These are phyloP conservation scores for Aspergillus calidoustus DNA, from an alignment of 2,329 filamentous ascomycete species.

Conservation along the genomic window DNA sequence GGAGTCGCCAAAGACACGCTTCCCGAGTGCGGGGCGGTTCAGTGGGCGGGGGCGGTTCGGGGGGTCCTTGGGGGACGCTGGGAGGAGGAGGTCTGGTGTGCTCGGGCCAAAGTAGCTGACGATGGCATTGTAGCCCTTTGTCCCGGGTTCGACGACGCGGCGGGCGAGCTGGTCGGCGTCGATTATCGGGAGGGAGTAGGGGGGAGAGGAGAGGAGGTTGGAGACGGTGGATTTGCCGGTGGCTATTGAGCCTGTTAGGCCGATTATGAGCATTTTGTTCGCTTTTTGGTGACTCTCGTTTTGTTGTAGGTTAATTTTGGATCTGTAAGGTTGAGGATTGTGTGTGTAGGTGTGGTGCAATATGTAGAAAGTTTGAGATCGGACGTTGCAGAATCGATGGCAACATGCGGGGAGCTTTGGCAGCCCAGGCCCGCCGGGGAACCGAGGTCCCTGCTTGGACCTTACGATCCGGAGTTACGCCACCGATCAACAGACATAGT, in stretches of 20 bases:
- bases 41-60: conserved; percentile 59
- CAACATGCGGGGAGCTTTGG: background rate
- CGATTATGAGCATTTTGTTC: conserved; percentile 81
- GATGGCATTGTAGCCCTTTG: conserved; percentile 79
- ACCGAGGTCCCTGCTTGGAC: background rate
- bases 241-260: conserved; percentile 94
- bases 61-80: conserved; percentile 49
- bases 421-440: background rate
- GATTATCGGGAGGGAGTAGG: conserved; percentile 86
- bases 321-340: background rate
- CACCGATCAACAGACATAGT: background rate
- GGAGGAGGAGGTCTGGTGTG: conserved; percentile 83
- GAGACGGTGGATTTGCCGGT: conserved; percentile 98
- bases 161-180: conserved; percentile 93
- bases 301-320: background rate
- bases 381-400: background rate
- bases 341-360: background rate
- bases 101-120: conserved; percentile 78
- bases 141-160: conserved; percentile 92
- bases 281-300: background rate
- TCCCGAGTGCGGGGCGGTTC: conserved; percentile 83
- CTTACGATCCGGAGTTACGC: background rate
- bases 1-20: conserved; percentile 81
- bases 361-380: background rate
- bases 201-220: conserved; percentile 74